Evolutionary conservation across 805 yeast species (phyloP), one percentile per base, ranked within the genome.

Genomic region (Starmerella bombicola): DNA sequence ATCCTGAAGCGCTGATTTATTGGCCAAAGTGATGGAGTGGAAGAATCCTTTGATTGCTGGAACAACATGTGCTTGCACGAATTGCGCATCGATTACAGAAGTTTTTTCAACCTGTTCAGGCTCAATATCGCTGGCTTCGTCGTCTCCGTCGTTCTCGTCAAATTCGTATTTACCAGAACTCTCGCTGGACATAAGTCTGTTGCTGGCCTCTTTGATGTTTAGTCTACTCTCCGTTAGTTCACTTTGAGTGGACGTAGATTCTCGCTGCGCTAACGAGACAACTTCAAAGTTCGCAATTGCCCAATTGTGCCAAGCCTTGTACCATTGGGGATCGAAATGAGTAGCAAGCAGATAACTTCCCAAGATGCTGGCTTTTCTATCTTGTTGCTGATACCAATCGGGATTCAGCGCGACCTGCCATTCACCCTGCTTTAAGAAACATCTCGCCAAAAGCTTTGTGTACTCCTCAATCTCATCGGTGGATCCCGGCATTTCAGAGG

Each of bases 241-340:
- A 16, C 7, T 13, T 9, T 19, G 7, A 9, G 33, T 15, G 6
- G 33, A n/a, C 4, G 37, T 23, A 18, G 16, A 9, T 18, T 45
- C 48, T 2, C 48, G 38, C 26, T 45, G 48, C 4, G 40, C 42
- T 15, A 45, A 20, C 2, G 48, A 45, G 2, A 45, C 46, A 1
- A 88, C 97, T 57, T 91, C 96, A 57, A 86, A 91, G 60, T 93
- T 91, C 1, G 97, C 96, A 55, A 93, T 67, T 0, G 98, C 98
- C 99, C 99, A 91, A 56, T 85, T 88, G 58, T 91, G 99, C 98
- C 98, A 93, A 15, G 97, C 98, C 56, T 93, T 91, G 55, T 91
- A 91, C 95, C 98, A 91, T 19, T 73, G 71, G 26, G 73, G 69
- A 57, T 91, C 96, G 60, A 91, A 88, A 57, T 86, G 95, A 0